phyloP scores from a whole-genome alignment of 2,329 filamentous ascomycete genomes.

The Trichoderma harzianum region DNA sequence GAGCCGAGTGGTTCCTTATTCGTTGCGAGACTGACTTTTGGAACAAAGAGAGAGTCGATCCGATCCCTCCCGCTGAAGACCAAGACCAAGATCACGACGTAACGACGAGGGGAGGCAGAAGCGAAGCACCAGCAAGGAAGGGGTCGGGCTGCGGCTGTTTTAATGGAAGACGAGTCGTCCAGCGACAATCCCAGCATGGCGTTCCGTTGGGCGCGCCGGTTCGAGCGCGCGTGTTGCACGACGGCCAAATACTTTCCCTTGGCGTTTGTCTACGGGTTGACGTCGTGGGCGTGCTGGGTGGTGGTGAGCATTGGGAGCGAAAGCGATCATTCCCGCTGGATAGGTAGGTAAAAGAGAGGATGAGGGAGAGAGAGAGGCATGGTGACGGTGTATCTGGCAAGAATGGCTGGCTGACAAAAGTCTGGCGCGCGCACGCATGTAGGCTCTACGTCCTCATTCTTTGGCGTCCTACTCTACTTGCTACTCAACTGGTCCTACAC shows the following conservation, averaged over 20 bases:
- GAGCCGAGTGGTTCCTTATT: constrained; percentile 10
- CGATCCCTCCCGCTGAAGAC: neutral
- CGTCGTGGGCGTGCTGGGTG: constrained; percentile 93
- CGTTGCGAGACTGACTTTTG: neutral
- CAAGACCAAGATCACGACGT: neutral
- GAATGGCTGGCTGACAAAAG: neutral
- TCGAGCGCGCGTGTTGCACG: constrained; percentile 81
- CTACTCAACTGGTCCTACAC: constrained; percentile 89
- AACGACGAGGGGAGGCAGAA: neutral
- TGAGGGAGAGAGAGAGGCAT: too few relatives aligned
- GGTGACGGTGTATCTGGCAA: neutral
- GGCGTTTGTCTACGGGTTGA: constrained; percentile 80
- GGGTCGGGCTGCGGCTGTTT: constrained; percentile 6
- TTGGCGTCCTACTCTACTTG: constrained; percentile 69
- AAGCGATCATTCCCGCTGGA: constrained; percentile 51
- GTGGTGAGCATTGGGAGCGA: constrained; percentile 67
- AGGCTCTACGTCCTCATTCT: constrained; percentile 55
- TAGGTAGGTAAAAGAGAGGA: constrained; percentile 42
- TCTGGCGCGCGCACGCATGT: neutral
- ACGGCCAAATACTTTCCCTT: constrained; percentile 82
- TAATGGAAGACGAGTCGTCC: constrained; percentile 18
- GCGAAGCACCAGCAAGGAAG: neutral
- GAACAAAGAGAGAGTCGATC: neutral
- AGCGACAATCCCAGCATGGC: constrained; percentile 39
- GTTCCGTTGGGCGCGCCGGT: constrained; percentile 62